phyloP scores from a whole-genome alignment of 768 basidiomycete genomes.

The Russula lepida region DNA sequence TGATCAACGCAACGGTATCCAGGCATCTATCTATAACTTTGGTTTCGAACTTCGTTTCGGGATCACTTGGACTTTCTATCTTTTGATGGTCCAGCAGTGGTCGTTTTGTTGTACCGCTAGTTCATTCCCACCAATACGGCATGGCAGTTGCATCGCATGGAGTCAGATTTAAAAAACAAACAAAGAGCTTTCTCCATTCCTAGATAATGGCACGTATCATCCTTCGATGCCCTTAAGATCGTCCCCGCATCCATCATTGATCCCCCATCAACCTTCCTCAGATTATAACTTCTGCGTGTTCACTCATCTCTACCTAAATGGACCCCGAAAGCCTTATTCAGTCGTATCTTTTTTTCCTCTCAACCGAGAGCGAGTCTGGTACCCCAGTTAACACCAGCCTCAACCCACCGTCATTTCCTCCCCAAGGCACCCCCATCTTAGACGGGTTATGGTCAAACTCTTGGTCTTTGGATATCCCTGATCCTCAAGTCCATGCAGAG shows the following conservation, averaged over 20 bases:
- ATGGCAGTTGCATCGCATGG: no score
- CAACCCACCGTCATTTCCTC: background rate
- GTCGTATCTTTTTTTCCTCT: background rate
- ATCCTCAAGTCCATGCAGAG: background rate
- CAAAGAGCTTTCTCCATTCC: no score
- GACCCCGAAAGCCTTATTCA: background rate
- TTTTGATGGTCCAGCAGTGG: no score
- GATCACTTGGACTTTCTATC: no score
- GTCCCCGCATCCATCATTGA: background rate
- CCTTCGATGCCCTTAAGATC: no score
- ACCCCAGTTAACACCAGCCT: background rate
- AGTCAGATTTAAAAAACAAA: no score
- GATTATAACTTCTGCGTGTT: background rate
- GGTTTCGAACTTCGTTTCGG: no score
- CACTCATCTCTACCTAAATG: background rate
- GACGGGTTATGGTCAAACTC: background rate
- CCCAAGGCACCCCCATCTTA: background rate
- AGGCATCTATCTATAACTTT: no score
- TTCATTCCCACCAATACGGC: no score
- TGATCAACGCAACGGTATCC: no score
- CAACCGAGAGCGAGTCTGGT: background rate
- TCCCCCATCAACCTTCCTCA: background rate
- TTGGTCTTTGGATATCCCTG: background rate
- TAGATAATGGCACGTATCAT: no score
- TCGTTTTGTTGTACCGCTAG: no score